These are phyloP conservation scores for Mychonastes homosphaera DNA, from an alignment of 139 green algal genomes.

Conservation along the genomic window DNA sequence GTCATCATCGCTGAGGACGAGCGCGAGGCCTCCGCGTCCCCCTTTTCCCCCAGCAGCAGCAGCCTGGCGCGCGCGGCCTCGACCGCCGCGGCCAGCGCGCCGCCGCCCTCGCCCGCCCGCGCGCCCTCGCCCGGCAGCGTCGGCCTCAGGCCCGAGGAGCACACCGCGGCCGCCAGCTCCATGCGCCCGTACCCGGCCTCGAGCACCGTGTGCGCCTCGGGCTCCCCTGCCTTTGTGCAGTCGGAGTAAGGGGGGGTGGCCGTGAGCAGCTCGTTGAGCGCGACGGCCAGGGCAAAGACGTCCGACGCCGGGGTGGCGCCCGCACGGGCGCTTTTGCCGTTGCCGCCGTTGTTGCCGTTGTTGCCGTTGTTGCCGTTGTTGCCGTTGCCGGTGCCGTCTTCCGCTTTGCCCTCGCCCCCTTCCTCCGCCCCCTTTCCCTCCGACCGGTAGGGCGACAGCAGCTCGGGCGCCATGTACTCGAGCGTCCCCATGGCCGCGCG, in stretches of 20 bases:
- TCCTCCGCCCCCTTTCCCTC: too few relatives aligned
- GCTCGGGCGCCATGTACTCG: constrained; percentile 85
- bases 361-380: too few relatives aligned
- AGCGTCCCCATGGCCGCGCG: constrained; percentile 59
- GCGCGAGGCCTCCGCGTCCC: constrained; percentile 67
- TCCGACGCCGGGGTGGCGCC: constrained; percentile 41
- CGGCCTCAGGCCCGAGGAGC: constrained; percentile 65
- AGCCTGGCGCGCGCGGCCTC: too few relatives aligned
- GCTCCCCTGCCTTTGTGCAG: constrained; percentile 71
- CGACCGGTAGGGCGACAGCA: constrained; percentile 46
- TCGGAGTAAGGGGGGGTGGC: constrained; percentile 55
- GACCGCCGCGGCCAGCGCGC: too few relatives aligned
- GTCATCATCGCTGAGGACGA: constrained; percentile 64
- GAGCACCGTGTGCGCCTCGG: constrained; percentile 74
- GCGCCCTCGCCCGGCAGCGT: constrained; percentile 22
- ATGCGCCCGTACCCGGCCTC: constrained; percentile 80
- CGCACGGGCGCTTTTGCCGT: constrained; percentile 10
- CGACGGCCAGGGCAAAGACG: constrained; percentile 67
- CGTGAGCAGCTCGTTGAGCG: constrained; percentile 58
- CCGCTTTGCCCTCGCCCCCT: too few relatives aligned
- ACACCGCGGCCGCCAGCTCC: constrained; percentile 74
- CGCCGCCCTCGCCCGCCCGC: background rate
- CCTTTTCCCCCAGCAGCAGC: constrained; percentile 62
- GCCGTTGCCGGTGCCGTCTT: too few relatives aligned
- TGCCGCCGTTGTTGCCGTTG: too few relatives aligned